Conservation (phyloP, 2,329 filamentous ascomycete genomes). For the Aspergillus pseudoglaucus region DNA sequence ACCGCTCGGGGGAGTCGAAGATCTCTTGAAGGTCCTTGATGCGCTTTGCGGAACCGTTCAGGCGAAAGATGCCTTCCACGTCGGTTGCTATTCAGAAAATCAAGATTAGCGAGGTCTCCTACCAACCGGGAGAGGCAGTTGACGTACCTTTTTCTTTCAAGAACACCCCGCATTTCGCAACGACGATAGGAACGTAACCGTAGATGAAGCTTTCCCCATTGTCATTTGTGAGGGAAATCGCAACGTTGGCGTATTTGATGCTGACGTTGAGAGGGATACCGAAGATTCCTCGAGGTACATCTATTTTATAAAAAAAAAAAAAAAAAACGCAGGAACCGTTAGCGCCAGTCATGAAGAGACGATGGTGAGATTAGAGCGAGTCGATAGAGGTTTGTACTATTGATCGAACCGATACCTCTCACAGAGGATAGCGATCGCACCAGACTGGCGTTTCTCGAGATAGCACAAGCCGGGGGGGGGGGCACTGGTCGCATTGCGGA, state of each 20-base stretch:
- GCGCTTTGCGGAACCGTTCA: conserved; percentile 92
- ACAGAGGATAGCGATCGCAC: neutral
- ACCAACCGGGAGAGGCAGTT: neutral
- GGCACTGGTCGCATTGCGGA: neutral
- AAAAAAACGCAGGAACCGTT: neutral
- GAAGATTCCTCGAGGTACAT: conserved; percentile 69
- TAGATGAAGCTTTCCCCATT: conserved; percentile 95
- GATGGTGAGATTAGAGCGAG: too few species aligned
- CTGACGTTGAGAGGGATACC: conserved; percentile 88
- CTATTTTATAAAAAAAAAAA: too few species aligned
- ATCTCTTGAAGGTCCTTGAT: conserved; percentile 92
- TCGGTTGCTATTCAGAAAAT: conserved; percentile 63
- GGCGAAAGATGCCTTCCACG: conserved; percentile 90
- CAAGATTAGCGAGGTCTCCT: conserved; percentile 13
- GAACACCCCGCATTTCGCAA: conserved; percentile 96
- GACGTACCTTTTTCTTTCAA: conserved; percentile 89
- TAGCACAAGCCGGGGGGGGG: neutral
- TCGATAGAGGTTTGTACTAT: too few species aligned
- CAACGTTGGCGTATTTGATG: conserved; percentile 96
- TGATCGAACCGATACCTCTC: too few species aligned
- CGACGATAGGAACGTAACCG: conserved; percentile 95
- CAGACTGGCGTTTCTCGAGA: neutral
- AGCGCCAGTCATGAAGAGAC: too few species aligned
- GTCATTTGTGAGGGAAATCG: conserved; percentile 90
- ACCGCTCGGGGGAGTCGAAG: conserved; percentile 91